These are phyloP conservation scores for Coemansia sp. DNA, from an alignment of 192 early-diverging fungal species.

Conservation along the genomic window DNA sequence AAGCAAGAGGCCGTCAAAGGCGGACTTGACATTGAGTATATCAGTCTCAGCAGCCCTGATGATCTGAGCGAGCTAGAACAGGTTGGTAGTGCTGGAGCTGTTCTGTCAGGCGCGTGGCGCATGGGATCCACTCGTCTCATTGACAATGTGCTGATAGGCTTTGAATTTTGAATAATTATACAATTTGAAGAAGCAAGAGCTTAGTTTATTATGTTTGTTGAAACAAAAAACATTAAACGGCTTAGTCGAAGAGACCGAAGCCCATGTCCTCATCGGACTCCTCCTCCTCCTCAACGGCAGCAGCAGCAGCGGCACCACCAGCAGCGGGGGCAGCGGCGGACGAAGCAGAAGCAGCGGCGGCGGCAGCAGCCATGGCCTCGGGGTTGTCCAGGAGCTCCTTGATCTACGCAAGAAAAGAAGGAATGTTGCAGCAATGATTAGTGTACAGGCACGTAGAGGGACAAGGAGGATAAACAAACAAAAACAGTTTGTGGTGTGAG, in stretches of 20 bases:
- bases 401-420: slow-evolving; percentile 59
- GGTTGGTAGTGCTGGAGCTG: slow-evolving; percentile 62
- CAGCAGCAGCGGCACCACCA: slow-evolving; percentile 63
- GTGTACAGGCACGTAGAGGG: background rate
- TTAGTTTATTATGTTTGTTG: background rate
- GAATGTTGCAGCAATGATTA: slow-evolving; percentile 6
- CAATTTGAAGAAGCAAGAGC: slow-evolving; percentile 1
- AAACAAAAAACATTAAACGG: background rate
- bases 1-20: slow-evolving; percentile 43
- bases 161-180: slow-evolving; percentile 26
- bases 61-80: slow-evolving; percentile 62
- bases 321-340: slow-evolving; percentile 60
- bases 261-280: slow-evolving; percentile 90
- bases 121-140: slow-evolving; percentile 90
- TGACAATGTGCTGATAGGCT: slow-evolving; percentile 85
- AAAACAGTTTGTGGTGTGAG: slow-evolving; percentile 15
- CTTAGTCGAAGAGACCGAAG: slow-evolving; percentile 88
- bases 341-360: slow-evolving; percentile 69
- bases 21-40: slow-evolving; percentile 77
- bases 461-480: background rate
- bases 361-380: slow-evolving; percentile 81
- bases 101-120: slow-evolving; percentile 82
- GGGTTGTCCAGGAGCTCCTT: slow-evolving; percentile 95
- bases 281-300: slow-evolving; percentile 79
- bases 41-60: slow-evolving; percentile 73